Evolutionary conservation across 2,329 filamentous ascomycete genomes (phyloP), one percentile per base, ranked within the genome.

Genomic region (Penicillium sp.): DNA sequence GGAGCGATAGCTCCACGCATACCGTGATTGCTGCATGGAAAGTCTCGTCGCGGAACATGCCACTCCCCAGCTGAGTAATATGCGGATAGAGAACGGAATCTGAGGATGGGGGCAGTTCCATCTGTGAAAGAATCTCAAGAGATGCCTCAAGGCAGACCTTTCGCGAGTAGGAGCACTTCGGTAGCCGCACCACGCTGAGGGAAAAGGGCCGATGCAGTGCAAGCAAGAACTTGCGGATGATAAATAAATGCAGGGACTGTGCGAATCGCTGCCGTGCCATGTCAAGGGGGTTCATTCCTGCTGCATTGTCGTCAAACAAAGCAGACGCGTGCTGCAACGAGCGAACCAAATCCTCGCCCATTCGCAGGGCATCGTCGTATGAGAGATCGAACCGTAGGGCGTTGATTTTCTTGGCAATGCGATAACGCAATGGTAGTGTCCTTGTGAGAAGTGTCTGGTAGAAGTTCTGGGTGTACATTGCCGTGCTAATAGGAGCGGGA

Each of bases 221-320:
- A 10, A 81, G 68, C 2, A 80, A 50, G 50, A 79, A 80, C 10
- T 79, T 74, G 4, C 75, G 73, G 3, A 76, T 63, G 0, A 76
- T 62, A 27, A 74, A 72, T 33, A 79, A 71, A 17, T 78, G 58
- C 4, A 80, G 53, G 2, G 59, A 62, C 27, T 54, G 53, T 4
- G 59, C 53, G 15, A 64, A 64, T 13, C 52, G 47, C 28, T 54
- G 41, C 11, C 44, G 49, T n/a, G 43, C 29, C 8, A 39, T 10
- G 8, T 50, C 46, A 11, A 29, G 23, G 1, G 43, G 26, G 3
- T 41, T 35, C 1, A 39, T 41, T 1, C 33, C 39, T 4, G 39
- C 31, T 20, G 33, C 36, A 27, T 48, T 40, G 11, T 56, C 52
- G 2, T 57, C 48, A n/a, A 63, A 61, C 4, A 54, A 43, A 16